These are phyloP conservation scores for Anisodus acutangulus DNA, from an alignment of 257 asterid species.

Conservation along the genomic window DNA sequence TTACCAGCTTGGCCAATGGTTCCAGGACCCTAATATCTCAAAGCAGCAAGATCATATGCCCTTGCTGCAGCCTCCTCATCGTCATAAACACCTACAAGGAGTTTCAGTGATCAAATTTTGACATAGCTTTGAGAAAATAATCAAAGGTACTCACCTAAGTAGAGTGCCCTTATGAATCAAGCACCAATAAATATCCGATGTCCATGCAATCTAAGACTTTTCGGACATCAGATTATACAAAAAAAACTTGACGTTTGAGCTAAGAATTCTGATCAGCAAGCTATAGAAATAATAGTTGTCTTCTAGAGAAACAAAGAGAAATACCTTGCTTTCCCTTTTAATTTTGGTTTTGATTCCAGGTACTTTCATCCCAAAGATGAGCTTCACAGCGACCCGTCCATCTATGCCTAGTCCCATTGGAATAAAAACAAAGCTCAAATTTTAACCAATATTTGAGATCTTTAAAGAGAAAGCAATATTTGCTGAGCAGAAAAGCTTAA, in stretches of 20 bases:
- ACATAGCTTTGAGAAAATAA: too few relatives aligned
- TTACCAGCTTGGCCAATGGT: too few relatives aligned
- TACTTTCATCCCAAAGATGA: conserved; percentile 93
- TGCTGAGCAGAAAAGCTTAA: too few relatives aligned
- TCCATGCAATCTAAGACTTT: conserved; percentile 37
- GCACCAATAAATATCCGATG: too few relatives aligned
- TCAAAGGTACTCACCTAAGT: not conserved
- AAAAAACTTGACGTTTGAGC: conserved; percentile 27
- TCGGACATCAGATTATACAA: conserved; percentile 38
- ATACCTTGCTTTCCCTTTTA: conserved; percentile 96
- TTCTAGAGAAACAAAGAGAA: not conserved
- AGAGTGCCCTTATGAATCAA: too few relatives aligned
- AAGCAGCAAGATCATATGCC: conserved; percentile 96
- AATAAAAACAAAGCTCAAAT: conserved; percentile 30
- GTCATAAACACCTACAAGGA: too few relatives aligned
- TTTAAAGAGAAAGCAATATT: too few relatives aligned
- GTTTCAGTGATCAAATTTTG: too few relatives aligned
- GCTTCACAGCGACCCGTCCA: conserved; percentile 99
- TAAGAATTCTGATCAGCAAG: conserved; percentile 21
- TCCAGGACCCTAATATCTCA: conserved; percentile 96
- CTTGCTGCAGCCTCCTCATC: conserved; percentile 94
- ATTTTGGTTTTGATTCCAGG: conserved; percentile 96
- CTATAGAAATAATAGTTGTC: not conserved
- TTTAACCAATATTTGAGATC: not conserved
- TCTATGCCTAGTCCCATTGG: conserved; percentile 69